A percentile compares a stretch with the other conserved stretches of the same genome.
Evolutionary conservation across 2,329 filamentous ascomycete species (phyloP).

Genomic region (Aspergillus unguis): DNA sequence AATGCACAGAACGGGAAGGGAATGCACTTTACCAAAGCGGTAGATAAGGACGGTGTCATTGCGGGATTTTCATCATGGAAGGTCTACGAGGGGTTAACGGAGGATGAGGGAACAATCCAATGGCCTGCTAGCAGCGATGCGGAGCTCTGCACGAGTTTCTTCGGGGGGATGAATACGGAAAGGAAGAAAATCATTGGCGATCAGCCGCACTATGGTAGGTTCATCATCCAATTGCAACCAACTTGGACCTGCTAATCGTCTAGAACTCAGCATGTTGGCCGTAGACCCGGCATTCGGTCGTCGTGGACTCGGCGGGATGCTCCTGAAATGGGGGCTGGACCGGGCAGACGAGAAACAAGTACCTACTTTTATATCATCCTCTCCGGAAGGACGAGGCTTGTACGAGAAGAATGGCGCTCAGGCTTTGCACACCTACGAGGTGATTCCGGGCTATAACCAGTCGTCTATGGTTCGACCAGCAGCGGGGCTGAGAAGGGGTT

Average conservation of each 20-base stretch:
- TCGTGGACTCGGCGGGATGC: constrained; percentile 3
- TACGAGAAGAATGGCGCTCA: constrained; percentile 12
- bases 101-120: neutral
- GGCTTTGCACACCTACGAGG: constrained; percentile 8
- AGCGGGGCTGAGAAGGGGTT: neutral
- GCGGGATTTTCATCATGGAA: constrained; percentile 12
- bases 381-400: constrained; percentile 7
- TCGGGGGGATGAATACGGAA: neutral
- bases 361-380: constrained; percentile 8
- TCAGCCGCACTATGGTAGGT: constrained; percentile 11
- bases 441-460: constrained; percentile 10
- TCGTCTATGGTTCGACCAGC: constrained; percentile 12
- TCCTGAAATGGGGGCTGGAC: constrained; percentile 12
- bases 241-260: neutral
- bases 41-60: neutral
- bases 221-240: too few species aligned
- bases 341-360: constrained; percentile 9
- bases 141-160: constrained; percentile 11
- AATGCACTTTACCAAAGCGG: constrained; percentile 3
- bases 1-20: neutral
- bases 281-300: constrained; percentile 10
- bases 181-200: constrained; percentile 1
- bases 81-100: neutral
- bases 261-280: constrained; percentile 13
- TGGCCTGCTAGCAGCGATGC: constrained; percentile 12